Conservation (phyloP, 2,329 filamentous ascomycete genomes). For the Rugonectria rugulosa region DNA sequence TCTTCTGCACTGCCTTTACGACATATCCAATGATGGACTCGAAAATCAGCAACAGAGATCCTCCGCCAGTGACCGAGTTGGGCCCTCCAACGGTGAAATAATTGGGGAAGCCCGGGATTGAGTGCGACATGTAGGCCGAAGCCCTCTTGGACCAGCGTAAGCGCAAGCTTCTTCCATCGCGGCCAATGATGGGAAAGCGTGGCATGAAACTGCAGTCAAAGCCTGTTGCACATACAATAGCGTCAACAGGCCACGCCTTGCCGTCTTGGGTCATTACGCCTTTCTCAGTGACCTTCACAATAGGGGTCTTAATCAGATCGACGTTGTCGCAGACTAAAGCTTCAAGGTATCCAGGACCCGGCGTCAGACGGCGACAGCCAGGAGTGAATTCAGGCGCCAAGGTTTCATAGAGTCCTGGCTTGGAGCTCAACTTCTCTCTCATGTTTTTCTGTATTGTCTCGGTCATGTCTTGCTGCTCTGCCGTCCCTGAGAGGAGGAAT, state of each 20-base stretch:
- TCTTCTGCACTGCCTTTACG: too few species aligned
- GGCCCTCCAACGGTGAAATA: constrained; percentile 22
- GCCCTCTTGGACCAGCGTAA: constrained; percentile 40
- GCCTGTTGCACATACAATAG: constrained; percentile 34
- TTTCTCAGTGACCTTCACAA: not conserved
- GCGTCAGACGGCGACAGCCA: not conserved
- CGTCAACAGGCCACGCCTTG: constrained; percentile 14
- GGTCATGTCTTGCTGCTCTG: not conserved
- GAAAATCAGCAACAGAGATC: too few species aligned
- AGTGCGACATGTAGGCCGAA: constrained; percentile 43
- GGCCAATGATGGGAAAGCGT: constrained; percentile 55
- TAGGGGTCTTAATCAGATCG: not conserved
- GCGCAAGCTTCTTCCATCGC: constrained; percentile 39
- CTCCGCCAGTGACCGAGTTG: too few species aligned
- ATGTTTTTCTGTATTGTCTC: not conserved
- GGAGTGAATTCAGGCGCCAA: not conserved
- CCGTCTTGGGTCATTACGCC: not conserved
- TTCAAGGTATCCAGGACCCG: constrained; percentile 2
- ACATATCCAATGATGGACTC: too few species aligned
- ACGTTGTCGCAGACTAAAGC: not conserved
- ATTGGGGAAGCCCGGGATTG: constrained; percentile 38
- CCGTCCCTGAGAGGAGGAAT: not conserved
- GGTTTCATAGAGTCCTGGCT: not conserved
- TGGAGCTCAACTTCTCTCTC: not conserved
- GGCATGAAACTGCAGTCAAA: constrained; percentile 38